Evolutionary conservation across 2,329 filamentous ascomycete species (phyloP).

Genomic region (Monilinia aucupariae): DNA sequence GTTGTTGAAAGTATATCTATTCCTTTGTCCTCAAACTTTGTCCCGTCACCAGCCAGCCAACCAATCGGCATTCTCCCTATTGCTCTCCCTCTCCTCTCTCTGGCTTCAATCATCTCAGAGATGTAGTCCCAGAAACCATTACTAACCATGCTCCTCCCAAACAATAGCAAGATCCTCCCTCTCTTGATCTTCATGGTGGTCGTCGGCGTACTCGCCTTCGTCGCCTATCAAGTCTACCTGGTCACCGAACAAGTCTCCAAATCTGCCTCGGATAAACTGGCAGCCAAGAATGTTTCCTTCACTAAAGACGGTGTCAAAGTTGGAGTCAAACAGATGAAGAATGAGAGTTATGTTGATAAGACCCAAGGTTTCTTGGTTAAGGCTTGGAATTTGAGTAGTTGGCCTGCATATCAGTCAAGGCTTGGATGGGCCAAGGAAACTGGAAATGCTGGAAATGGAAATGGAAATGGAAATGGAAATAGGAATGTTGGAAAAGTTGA

Average conservation of each 20-base stretch:
- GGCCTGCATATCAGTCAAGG: constrained; percentile 35
- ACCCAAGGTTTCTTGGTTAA: constrained; percentile 66
- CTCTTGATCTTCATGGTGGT: constrained; percentile 58
- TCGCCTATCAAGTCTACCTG: constrained; percentile 69
- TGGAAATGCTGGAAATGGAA: background rate
- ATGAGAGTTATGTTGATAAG: constrained; percentile 66
- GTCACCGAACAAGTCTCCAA: constrained; percentile 60
- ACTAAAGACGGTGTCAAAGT: constrained; percentile 70
- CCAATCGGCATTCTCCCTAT: background rate
- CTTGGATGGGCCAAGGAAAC: constrained; percentile 36
- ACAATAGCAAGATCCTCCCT: constrained; percentile 52
- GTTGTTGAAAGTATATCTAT: background rate
- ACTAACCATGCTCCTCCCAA: constrained; percentile 12
- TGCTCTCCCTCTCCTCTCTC: background rate
- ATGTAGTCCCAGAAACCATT: background rate
- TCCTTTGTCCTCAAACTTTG: constrained; percentile 2
- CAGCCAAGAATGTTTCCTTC: constrained; percentile 69
- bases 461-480: background rate
- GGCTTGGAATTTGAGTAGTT: constrained; percentile 54
- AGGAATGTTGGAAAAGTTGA: constrained; percentile 24
- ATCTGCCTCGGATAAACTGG: constrained; percentile 63
- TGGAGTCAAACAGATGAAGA: constrained; percentile 61
- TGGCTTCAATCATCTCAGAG: background rate
- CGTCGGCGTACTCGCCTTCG: constrained; percentile 53
- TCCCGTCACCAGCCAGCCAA: background rate